Evolutionary conservation across 768 basidiomycete genomes (phyloP), one percentile per base, ranked within the genome.

Genomic region (Macrolepiota fuliginosa): DNA sequence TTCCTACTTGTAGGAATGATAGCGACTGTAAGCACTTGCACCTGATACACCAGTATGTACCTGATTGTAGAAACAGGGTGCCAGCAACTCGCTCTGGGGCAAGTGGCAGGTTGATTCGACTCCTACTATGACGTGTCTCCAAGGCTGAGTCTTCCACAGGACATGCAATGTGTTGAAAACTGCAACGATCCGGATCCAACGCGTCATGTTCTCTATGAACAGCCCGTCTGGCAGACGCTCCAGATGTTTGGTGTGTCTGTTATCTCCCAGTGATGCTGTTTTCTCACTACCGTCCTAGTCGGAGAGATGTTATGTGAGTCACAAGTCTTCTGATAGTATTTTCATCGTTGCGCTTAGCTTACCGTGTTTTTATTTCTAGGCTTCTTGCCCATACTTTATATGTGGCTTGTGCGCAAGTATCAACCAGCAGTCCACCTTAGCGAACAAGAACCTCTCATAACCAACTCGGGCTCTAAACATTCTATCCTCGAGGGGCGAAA

Each of bases 81-180:
- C 90, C 63, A 87, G 84, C 69, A 94, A 92, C 71, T 91, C 89
- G 2, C 76, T 93, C 22, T 92, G 89, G 87, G 82, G 80, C 73
- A 93, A 93, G 74, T 94, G 84, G 83, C 92, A 92, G 88, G 89
- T 77, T 63, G 68, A 79, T 69, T 32, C 45, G 24, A 42, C 29
- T 54, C 35, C 32, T 54, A 51, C 47, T 22, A 32, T 54, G 37
- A 53, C 25, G 55, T 36, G 40, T 39, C 59, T 57, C 53, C 25
- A 51, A 47, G 35, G 40, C 32, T 63, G 29, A 56, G 27, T 57
- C 13, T 36, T 24, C 50, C 54, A 11, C 63, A 91, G 88, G 96
- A 98, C 73, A 96, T 97, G 92, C 94, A 97, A 87, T 98, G 96
- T 70, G 96, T 98, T 47, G 94, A 94, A 81, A 91, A 96, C 73